These are phyloP conservation scores for Alternaria novae-zelandiae DNA, from an alignment of 2,329 filamentous ascomycete genomes.

Conservation along the genomic window DNA sequence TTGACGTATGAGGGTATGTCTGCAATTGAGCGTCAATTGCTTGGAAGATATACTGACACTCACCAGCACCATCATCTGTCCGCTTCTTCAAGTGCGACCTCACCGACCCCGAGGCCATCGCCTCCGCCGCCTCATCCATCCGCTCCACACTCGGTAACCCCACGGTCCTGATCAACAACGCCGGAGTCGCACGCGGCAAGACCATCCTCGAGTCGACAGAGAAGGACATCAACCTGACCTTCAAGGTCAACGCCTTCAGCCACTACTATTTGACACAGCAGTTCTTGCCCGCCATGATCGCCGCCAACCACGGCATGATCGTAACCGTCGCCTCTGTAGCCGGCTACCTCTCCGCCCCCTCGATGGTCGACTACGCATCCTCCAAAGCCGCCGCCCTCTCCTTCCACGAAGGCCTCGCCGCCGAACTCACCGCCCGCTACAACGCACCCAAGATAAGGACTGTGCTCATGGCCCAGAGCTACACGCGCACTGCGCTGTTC, in stretches of 20 bases:
- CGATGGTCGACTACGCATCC: slow-evolving; percentile 71
- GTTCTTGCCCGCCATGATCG: slow-evolving; percentile 71
- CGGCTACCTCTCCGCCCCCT: slow-evolving; percentile 65
- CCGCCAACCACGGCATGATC: slow-evolving; percentile 72
- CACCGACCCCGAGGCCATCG: slow-evolving; percentile 62
- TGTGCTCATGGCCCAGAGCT: slow-evolving; percentile 69
- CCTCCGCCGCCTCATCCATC: slow-evolving; percentile 60
- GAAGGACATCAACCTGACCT: slow-evolving; percentile 68
- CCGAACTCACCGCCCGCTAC: slow-evolving; percentile 59
- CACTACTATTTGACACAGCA: slow-evolving; percentile 71
- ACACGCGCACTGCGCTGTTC: slow-evolving; percentile 68
- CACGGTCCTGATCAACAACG: slow-evolving; percentile 76
- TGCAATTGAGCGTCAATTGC: neutral
- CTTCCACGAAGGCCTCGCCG: slow-evolving; percentile 68
- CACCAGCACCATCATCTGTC: slow-evolving; percentile 59
- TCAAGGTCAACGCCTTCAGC: slow-evolving; percentile 72
- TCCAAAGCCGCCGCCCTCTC: slow-evolving; percentile 70
- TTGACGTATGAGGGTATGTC: slow-evolving; percentile 58
- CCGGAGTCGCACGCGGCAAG: slow-evolving; percentile 68
- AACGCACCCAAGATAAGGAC: slow-evolving; percentile 69
- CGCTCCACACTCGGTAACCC: slow-evolving; percentile 65
- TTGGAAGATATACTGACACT: slow-evolving; percentile 9
- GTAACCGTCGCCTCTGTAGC: slow-evolving; percentile 73
- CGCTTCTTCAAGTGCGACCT: slow-evolving; percentile 75
- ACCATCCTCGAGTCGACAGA: slow-evolving; percentile 66